Percentiles rank a stretch among this genome's conserved stretches.
phyloP scores from a whole-genome alignment of 1,284 basidiomycete genomes.

The Volvariella volvacea region DNA sequence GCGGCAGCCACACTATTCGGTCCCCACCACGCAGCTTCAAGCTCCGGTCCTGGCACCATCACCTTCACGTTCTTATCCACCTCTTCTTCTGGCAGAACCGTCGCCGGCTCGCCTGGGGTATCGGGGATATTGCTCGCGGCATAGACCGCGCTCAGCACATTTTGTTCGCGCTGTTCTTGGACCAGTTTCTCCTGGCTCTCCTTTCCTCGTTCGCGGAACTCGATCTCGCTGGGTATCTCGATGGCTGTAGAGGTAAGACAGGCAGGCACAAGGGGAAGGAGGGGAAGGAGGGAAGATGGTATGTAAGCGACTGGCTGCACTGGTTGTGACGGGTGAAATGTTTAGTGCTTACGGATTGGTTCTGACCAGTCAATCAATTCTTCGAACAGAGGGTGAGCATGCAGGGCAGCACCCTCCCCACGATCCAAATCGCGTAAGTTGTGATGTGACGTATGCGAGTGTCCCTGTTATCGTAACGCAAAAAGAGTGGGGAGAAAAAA shows the following conservation, averaged over 20 bases:
- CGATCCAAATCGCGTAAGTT: constrained; percentile 77
- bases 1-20: constrained; percentile 33
- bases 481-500: constrained; percentile 26
- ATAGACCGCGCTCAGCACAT: constrained; percentile 68
- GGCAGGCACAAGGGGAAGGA: too few species aligned
- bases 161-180: constrained; percentile 72
- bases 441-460: constrained; percentile 32
- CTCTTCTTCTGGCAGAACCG: constrained; percentile 58
- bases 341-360: constrained; percentile 63
- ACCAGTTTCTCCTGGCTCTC: constrained; percentile 56
- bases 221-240: constrained; percentile 53
- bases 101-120: constrained; percentile 62
- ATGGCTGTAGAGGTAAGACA: constrained; percentile 46
- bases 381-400: constrained; percentile 66
- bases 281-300: too few species aligned
- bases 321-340: too few species aligned
- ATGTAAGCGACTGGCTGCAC: too few species aligned
- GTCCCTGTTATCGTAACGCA: constrained; percentile 38
- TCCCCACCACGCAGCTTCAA: constrained; percentile 56
- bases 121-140: constrained; percentile 63
- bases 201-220: constrained; percentile 45
- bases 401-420: constrained; percentile 76
- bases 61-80: constrained; percentile 51
- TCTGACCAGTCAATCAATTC: constrained; percentile 79
- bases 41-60: constrained; percentile 66